Base-by-base conservation (phyloP, 2,329 filamentous ascomycete species). In the Xylariaceae sp. region DNA sequence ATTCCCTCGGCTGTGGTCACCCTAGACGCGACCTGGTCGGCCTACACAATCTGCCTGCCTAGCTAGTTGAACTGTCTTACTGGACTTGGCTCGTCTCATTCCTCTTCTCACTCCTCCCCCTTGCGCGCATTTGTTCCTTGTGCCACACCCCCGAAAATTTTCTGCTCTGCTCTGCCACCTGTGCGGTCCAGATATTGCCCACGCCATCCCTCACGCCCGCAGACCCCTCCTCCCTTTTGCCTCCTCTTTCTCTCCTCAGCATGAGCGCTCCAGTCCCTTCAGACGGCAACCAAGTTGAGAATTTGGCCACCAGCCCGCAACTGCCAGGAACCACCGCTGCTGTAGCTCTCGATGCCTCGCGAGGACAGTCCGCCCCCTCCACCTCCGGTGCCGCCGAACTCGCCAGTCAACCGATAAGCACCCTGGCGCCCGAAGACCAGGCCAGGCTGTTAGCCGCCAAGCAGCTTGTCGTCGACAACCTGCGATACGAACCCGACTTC, bases 401-500 rank as follows among this genome's bases (percentile, higher is more conserved):
- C 81, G 71, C 81, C 81, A 65, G 80, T 83, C 79, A 79, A 79
- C 82, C 85, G 81, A 75, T 84, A 80, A 87, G 51, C 55, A 37
- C 54, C 48, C 49, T 65, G 57, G 47, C 55, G 44, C 59, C 60
- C 35, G 63, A 66, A 48, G 67, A 68, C 54, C 63, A 66, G 58
- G 42, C 61, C 58, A 68, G 65, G 58, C 64, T 67, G 32, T 55
- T 58, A 45, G 60, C 52, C 29, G 65, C 67, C 51, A 69, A 70
- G 64, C 61, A 67, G 60, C 62, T 74, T 80, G 91, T 79, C 79
- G 74, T 85, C 69, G 74, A 76, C 64, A 83, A 87, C 57, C 83
- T 97, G 65, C 88, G 89, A 73, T 86, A 91, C 72, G 95, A 90
- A 76, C 84, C 85, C 68, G 90, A 97, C 79, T 97, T 96, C 76